Evolutionary conservation across 2,329 filamentous ascomycete genomes (phyloP), one percentile per base, ranked within the genome.

Genomic region (Talaromyces islandicus): DNA sequence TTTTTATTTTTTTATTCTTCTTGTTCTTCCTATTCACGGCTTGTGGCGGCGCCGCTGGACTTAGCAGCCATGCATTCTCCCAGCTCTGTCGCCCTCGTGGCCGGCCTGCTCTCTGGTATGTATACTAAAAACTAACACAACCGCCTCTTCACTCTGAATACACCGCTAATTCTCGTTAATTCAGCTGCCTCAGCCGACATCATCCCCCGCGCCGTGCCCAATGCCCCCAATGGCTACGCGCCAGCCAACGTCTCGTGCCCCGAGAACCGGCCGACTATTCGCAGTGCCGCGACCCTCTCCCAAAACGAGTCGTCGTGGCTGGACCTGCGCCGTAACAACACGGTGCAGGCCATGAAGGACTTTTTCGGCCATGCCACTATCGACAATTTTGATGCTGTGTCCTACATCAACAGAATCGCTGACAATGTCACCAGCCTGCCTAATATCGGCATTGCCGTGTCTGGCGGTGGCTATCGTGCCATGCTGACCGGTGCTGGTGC

Each of bases 391-490:
- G 87, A 96, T 73, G 87, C 85, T 25, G 79, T 80, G 1, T 71
- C 77, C 5, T 97, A 93, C 71, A 85, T 97, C 67, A 80, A 86
- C 59, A 75, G 74, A 0, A 73, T 85, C 62, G 74, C 75, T 41
- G 76, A 77, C 65, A 87, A 88, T 72, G 79, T 80, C 17, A 55
- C 59, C 2, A 78, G 80, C 1, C 68, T 88, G 27, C 87, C 87
- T 0, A 89, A 87, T 65, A 86, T 96, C 63, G 91, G 81, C 17
- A 84, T 96, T 63, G 90, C 91, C 11, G 79, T 89, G 51, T 94
- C 90, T 0, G 91, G 91, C 12, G 92, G 92, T 70, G 92, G 92
- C 38, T 96, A 94, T 72, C 83, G 92, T 60, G 91, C 92, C n/a
- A 80, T 95, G 77, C 80, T 92, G 78, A 93, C 89, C 69, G 91